Evolutionary conservation across 805 yeast genomes (phyloP).

Genomic region (Candida fluviatilis): DNA sequence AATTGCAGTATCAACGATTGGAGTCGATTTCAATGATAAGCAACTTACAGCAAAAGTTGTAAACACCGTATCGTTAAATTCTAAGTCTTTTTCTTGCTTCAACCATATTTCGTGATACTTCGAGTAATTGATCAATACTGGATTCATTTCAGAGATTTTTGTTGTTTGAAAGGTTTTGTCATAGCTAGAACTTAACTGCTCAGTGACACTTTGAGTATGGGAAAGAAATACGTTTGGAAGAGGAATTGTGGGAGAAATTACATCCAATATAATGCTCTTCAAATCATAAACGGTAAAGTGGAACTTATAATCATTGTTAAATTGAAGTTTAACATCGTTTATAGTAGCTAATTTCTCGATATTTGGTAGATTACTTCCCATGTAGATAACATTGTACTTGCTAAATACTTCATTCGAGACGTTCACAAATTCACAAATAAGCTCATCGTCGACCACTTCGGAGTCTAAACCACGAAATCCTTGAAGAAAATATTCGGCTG

Average conservation of each 20-base stretch:
- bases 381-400: neutral
- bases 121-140: constrained; percentile 33
- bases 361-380: neutral
- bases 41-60: constrained; percentile 46
- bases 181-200: constrained; percentile 24
- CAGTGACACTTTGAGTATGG: constrained; percentile 21
- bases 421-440: neutral
- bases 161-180: constrained; percentile 20
- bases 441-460: constrained; percentile 6
- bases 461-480: constrained; percentile 32
- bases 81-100: constrained; percentile 26
- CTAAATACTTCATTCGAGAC: neutral
- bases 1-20: constrained; percentile 40
- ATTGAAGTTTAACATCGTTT: neutral
- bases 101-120: constrained; percentile 49
- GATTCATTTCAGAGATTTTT: constrained; percentile 21
- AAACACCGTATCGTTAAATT: constrained; percentile 27
- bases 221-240: constrained; percentile 35
- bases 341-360: constrained; percentile 1
- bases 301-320: constrained; percentile 45
- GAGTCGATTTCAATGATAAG: constrained; percentile 23
- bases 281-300: constrained; percentile 22
- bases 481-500: constrained; percentile 39
- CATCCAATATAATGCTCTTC: constrained; percentile 1
- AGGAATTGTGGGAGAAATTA: constrained; percentile 15